Percentiles rank a stretch among this genome's conserved stretches.
These are phyloP conservation scores for Kwoniella dejecticola DNA, from an alignment of 768 basidiomycete species.

Conservation along the genomic window DNA sequence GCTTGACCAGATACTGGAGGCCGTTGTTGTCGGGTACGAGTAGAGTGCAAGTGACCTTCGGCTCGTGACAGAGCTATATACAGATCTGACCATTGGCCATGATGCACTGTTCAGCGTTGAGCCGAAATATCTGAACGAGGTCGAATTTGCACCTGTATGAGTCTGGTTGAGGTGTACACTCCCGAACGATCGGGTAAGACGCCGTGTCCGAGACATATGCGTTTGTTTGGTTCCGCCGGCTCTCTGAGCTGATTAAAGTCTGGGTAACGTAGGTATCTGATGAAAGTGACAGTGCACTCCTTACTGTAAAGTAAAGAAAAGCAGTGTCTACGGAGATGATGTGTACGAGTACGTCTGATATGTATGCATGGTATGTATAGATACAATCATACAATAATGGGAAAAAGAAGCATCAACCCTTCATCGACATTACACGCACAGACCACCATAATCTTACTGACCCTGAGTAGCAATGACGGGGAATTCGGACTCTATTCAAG, in stretches of 20 bases:
- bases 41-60: no score
- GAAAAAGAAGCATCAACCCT: neutral
- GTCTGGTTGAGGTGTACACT: neutral
- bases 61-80: neutral
- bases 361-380: conserved; percentile 10
- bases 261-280: no score
- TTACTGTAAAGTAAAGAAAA: no score
- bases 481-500: neutral
- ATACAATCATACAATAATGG: neutral
- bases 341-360: neutral
- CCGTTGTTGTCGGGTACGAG: neutral
- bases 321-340: neutral
- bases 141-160: neutral
- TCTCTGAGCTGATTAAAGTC: neutral
- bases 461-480: no score
- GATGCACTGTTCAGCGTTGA: neutral
- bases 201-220: neutral
- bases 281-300: neutral
- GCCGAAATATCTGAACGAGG: neutral
- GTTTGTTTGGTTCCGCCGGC: conserved; percentile 22
- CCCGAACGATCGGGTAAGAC: neutral
- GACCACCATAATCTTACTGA: neutral
- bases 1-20: neutral
- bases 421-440: neutral
- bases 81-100: neutral